These are phyloP conservation scores for Sarocladium brachiariae DNA, from an alignment of 2,329 filamentous ascomycete species.

Conservation along the genomic window DNA sequence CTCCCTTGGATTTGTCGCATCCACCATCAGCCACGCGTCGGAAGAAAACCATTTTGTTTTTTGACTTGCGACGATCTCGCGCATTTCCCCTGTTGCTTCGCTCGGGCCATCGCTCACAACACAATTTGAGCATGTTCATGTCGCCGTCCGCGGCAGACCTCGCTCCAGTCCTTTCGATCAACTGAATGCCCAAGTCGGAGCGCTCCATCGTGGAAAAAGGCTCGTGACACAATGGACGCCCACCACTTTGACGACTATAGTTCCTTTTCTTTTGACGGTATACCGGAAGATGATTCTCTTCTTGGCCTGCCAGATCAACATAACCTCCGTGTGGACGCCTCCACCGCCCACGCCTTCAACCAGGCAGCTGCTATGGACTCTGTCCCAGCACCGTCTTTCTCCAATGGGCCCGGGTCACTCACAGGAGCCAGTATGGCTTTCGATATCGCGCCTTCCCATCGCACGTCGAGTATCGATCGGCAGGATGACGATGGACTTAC, in stretches of 20 bases:
- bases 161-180: not conserved
- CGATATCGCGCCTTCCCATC: constrained; percentile 11
- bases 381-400: constrained; percentile 18
- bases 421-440: not conserved
- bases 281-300: constrained; percentile 22
- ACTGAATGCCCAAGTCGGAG: not conserved
- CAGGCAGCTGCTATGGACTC: constrained; percentile 13
- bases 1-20: constrained; percentile 1
- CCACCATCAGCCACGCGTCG: not conserved
- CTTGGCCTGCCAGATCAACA: constrained; percentile 25
- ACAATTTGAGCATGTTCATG: not conserved
- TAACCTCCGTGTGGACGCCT: constrained; percentile 24
- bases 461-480: constrained; percentile 27
- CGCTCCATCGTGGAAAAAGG: not conserved
- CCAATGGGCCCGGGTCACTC: not conserved
- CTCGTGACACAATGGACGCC: constrained; percentile 31
- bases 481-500: constrained; percentile 39
- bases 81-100: not conserved
- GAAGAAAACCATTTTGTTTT: not conserved
- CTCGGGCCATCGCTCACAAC: not conserved
- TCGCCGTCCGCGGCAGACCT: not conserved
- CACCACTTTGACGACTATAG: constrained; percentile 47
- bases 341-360: constrained; percentile 15
- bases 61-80: not conserved
- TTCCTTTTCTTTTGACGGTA: constrained; percentile 36